phyloP scores from a whole-genome alignment of 768 basidiomycete species.

The Atractiella rhizophila region DNA sequence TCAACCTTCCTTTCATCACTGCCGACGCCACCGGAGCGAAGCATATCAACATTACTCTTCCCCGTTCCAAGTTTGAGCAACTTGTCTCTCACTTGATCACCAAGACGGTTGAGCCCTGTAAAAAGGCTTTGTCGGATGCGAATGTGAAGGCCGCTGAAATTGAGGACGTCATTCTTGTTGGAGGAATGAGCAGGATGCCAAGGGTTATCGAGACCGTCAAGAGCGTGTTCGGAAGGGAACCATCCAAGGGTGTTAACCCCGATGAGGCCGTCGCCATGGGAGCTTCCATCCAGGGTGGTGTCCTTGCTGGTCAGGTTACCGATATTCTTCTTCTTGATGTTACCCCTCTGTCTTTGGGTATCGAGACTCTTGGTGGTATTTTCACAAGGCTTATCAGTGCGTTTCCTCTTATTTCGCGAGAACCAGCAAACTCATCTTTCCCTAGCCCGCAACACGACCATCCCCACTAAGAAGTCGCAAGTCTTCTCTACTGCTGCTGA shows the following conservation, averaged over 20 bases:
- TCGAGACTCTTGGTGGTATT: constrained; percentile 77
- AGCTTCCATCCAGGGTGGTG: constrained; percentile 93
- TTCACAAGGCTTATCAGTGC: constrained; percentile 88
- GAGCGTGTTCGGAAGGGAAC: constrained; percentile 76
- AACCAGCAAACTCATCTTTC: background rate
- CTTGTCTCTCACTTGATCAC: constrained; percentile 60
- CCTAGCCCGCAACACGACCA: constrained; percentile 65
- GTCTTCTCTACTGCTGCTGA: constrained; percentile 97
- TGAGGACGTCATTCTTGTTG: constrained; percentile 90
- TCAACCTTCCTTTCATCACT: constrained; percentile 95
- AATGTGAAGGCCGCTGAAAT: constrained; percentile 78
- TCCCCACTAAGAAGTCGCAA: constrained; percentile 98
- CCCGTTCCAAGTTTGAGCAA: constrained; percentile 67
- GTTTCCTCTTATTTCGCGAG: background rate
- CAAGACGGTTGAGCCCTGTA: constrained; percentile 82
- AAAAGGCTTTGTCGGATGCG: constrained; percentile 84
- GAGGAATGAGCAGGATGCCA: constrained; percentile 98
- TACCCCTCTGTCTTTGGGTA: constrained; percentile 84
- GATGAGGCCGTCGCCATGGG: constrained; percentile 98
- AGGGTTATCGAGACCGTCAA: constrained; percentile 83
- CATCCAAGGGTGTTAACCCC: constrained; percentile 96
- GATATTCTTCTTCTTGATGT: constrained; percentile 88
- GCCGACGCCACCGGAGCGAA: constrained; percentile 83
- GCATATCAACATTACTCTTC: constrained; percentile 80
- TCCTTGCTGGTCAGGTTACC: constrained; percentile 82